Evolutionary conservation across 2,329 filamentous ascomycete genomes (phyloP), one percentile per base, ranked within the genome.

Genomic region (Aureobasidium sp.): DNA sequence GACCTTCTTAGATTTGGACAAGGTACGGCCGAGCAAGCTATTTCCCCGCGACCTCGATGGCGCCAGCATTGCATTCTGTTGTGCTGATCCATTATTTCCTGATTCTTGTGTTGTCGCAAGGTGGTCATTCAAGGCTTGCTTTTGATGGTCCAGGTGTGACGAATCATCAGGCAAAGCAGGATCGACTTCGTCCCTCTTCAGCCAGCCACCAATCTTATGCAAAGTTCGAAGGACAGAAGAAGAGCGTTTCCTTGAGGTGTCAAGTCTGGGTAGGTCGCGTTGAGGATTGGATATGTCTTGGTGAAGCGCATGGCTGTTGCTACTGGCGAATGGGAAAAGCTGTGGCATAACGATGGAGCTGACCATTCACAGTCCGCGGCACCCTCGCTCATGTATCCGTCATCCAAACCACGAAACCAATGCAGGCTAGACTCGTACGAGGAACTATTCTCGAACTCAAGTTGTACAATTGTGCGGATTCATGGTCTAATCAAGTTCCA

Each of bases 1-100:
- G n/a, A 91, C 89, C 69, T 82, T 85, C 67, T 84, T 72, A 15
- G 71, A 71, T 47, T 60, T 60, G 44, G 57, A 60, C 34, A 60
- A 43, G 27, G 57, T 60, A 46, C 57, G 57, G 32, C 57, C 57
- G 36, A 60, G 57, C 34, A 60, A 46, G 36, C 57, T 51, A 36
- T 59, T 39, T 37, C 44, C 55, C 43, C 32, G 41, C 55, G 32
- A 39, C 32, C 55, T 47, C n/a, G 44, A 36, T 37, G 55, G 29
- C 20, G 55, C 55, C 39, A 59, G 51, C 51, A 43, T 24, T 48
- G 55, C 15, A 26, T 59, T 72, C 63, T 75, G 72, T 67, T 74
- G 72, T 46, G 70, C 69, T 39, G 64, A 62, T 24, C 71, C 70
- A 47, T 66, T 32, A 15, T 48, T 64, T 24, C 63, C 62, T 63